A percentile compares a stretch with the other conserved stretches of the same genome.
Conservation (phyloP, 169 alveolate species). For the Plasmodium yoelii region DNA sequence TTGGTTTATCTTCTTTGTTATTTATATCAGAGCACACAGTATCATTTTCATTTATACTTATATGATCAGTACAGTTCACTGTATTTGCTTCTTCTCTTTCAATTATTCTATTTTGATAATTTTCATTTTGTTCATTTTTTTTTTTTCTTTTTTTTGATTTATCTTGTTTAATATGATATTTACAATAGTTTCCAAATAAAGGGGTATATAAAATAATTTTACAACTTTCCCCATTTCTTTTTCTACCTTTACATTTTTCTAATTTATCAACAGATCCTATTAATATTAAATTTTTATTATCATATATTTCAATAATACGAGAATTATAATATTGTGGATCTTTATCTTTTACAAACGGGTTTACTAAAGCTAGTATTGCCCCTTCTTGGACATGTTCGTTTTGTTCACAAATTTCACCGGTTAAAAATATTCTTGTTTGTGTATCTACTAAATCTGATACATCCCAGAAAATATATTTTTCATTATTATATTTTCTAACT, state of each 20-base stretch:
- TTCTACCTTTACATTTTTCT: constrained; percentile 66
- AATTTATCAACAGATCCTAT: constrained; percentile 38
- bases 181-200: constrained; percentile 45
- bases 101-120: background rate
- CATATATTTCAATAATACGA: constrained; percentile 24
- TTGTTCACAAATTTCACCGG: constrained; percentile 69
- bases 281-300: constrained; percentile 15
- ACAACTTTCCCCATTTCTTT: constrained; percentile 31
- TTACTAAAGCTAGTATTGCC: constrained; percentile 37
- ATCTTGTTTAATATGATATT: constrained; percentile 57
- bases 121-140: background rate
- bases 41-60: constrained; percentile 13
- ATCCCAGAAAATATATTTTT: constrained; percentile 71
- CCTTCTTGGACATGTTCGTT: constrained; percentile 60
- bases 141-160: constrained; percentile 30
- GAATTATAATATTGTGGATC: constrained; percentile 62
- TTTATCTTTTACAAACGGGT: constrained; percentile 50
- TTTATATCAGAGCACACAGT: background rate
- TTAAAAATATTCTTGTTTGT: constrained; percentile 43
- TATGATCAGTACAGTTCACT: background rate
- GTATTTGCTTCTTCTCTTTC: background rate
- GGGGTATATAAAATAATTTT: constrained; percentile 51
- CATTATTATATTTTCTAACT: constrained; percentile 49
- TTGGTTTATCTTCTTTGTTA: background rate
- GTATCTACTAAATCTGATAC: constrained; percentile 66